Conservation (phyloP, 768 basidiomycete genomes). For the Rhodotorula sphaerocarpa region DNA sequence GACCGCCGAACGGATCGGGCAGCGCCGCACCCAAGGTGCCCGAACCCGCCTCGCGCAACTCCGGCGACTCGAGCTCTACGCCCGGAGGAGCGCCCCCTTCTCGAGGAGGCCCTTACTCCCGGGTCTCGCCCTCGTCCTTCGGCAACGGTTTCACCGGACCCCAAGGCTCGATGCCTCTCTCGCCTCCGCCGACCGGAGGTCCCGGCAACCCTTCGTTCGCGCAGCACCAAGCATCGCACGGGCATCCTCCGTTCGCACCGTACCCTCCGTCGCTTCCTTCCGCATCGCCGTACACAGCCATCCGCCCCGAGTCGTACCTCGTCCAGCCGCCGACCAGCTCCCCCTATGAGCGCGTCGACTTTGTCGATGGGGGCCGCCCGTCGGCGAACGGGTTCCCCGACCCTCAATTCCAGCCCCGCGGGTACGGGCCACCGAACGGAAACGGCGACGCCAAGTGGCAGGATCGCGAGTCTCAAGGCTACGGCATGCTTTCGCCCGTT, state of each 20-base stretch:
- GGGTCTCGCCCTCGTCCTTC: conserved; percentile 20
- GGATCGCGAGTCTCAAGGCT: background rate
- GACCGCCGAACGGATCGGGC: background rate
- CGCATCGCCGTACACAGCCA: conserved; percentile 20
- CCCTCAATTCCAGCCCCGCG: background rate
- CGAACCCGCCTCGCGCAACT: too few relatives aligned
- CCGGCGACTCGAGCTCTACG: too few relatives aligned
- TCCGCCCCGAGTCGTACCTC: conserved; percentile 27
- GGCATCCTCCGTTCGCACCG: conserved; percentile 3
- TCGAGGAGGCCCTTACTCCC: conserved; percentile 7
- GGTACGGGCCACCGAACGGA: background rate
- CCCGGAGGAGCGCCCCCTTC: too few relatives aligned
- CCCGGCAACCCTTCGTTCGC: conserved; percentile 12
- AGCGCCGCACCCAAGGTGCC: too few relatives aligned
- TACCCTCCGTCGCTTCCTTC: conserved; percentile 6
- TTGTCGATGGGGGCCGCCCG: conserved; percentile 27
- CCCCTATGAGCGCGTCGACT: conserved; percentile 33
- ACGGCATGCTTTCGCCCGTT: conserved; percentile 4
- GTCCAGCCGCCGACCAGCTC: conserved; percentile 19
- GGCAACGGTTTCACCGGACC: background rate
- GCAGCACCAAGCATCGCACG: conserved; percentile 2
- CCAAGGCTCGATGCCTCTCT: conserved; percentile 19
- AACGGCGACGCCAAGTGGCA: conserved; percentile 3
- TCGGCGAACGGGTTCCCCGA: background rate
- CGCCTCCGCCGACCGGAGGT: conserved; percentile 22